Base-by-base conservation (phyloP, 164 flowering plant species). In the Platanus orientalis region DNA sequence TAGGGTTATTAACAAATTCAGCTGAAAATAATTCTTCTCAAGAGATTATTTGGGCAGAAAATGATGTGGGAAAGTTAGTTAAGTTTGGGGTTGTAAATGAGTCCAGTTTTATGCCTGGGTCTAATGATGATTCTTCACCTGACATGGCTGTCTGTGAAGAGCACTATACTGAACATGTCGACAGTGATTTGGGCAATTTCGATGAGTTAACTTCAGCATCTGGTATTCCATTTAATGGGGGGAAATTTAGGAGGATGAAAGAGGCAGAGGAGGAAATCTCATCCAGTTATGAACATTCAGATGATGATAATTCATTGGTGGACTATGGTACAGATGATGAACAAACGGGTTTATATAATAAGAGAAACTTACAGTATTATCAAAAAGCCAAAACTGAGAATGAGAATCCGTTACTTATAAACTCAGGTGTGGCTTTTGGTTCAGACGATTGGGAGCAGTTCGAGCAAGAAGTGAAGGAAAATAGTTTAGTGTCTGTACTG, bases 371-470 rank as follows among this genome's bases (percentile, higher is more conserved):
- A 14, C 70, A 57, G 12, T 53, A 52, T 63, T 7, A 0, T 4
- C 56, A 56, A 57, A 77, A 68, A 61, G 62, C 60, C 30, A 66
- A 70, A 40, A 25, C 13, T 10, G 58, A 39, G 60, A 61, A 76
- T 45, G 81, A 66, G 69, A 83, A 80, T 69, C 73, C 84, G n/a
- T 61, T 92, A 66, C 78, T 79, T 51, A 84, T 88, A 60, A 82
- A 75, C 66, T 78, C 94, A 2, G 65, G 87, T 28, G 78, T 77
- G 14, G 96, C 88, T 6, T 93, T 85, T 79, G 98, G 98, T 71
- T 68, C 78, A 20, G 78, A 84, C 12, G 98, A 93, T 73, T 90
- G 94, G 98, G 81, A 85, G 71, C 89, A 88, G 67, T 93, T 85
- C 67, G 71, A 57, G 73, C 80, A 62, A 53, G 87, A 81, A 73